Evolutionary conservation across 768 basidiomycete genomes (phyloP), one percentile per base, ranked within the genome.

Genomic region (Termitomyces sp.): DNA sequence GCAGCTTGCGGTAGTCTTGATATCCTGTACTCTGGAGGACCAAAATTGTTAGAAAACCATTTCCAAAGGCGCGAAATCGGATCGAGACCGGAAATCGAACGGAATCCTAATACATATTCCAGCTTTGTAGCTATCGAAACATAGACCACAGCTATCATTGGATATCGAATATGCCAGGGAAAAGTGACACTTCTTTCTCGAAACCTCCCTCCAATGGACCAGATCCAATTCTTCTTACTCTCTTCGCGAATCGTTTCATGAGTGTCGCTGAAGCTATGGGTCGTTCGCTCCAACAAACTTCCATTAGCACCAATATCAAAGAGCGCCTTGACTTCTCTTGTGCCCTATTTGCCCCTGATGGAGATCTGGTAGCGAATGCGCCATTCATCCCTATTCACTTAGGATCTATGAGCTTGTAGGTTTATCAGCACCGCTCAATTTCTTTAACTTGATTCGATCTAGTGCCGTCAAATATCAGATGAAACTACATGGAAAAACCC

Each of bases 191-290:
- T 15, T 29, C 49, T 14, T 49, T 58, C 32, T 56, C 68, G 48
- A 65, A 71, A 37, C 59, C 55, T n/a, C 50, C 65, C 25, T 60
- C 60, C 52, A 76, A 80, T 68, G 82, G 81, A 17, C 88, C 92
- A 11, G 94, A 96, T 71, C 91, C 93, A 0, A 92, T 96, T 65
- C 78, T 94, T 36, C 80, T 97, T 50, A 93, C 94, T 1, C 84
- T 98, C 56, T 98, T 97, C 68, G 92, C 94, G 11, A 96, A 97
- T 69, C 90, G 96, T 48, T 96, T 98, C 77, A 98, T 98, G 96
- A 92, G 92, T 67, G 92, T 98, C 20, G 94, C 94, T 9, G 94
- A 96, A 71, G 94, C 94, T 10, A 97, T 96, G 94, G 95, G 94
- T 10, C 81, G 91, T 53, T 91, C 91, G 0, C 77, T 96, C 29